phyloP scores from a whole-genome alignment of 306 rosid species.

The Acacia confusa region DNA sequence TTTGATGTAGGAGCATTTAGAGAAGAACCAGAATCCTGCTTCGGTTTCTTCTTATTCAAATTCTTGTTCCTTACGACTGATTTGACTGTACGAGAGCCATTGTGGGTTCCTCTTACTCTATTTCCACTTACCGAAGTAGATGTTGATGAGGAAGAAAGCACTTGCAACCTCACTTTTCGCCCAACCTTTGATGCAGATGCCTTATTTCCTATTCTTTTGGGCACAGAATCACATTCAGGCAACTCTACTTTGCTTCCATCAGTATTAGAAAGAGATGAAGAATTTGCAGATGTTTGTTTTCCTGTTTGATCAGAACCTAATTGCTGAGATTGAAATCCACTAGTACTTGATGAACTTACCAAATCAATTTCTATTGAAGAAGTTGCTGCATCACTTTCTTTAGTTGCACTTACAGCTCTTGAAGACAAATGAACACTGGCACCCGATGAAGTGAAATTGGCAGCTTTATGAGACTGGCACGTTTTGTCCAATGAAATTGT shows the following conservation, averaged over 20 bases:
- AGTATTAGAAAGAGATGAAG: conserved; percentile 32
- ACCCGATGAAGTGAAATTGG: conserved; percentile 40
- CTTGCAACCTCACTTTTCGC: conserved; percentile 68
- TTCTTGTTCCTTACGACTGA: conserved; percentile 69
- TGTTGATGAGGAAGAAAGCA: conserved; percentile 58
- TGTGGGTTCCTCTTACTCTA: conserved; percentile 56
- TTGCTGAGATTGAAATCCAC: conserved; percentile 44
- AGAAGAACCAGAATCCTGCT: conserved; percentile 59
- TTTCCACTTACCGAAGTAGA: conserved; percentile 51
- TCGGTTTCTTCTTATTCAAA: conserved; percentile 64
- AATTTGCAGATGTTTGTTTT: conserved; percentile 39
- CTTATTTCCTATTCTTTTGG: conserved; percentile 59
- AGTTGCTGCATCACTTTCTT: conserved; percentile 27
- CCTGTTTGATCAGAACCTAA: conserved; percentile 39
- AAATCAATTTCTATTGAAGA: conserved; percentile 33
- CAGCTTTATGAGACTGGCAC: conserved; percentile 41
- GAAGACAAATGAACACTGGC: conserved; percentile 50
- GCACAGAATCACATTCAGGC: conserved; percentile 42
- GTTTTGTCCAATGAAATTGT: conserved; percentile 39
- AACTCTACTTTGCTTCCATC: conserved; percentile 40
- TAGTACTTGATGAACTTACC: conserved; percentile 40
- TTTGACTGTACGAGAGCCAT: conserved; percentile 56
- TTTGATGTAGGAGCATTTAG: conserved; percentile 44
- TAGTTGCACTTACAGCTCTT: conserved; percentile 34
- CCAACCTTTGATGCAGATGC: conserved; percentile 43